These are phyloP conservation scores for Fusarium lyarnte DNA, from an alignment of 2,329 filamentous ascomycete genomes.

Conservation along the genomic window DNA sequence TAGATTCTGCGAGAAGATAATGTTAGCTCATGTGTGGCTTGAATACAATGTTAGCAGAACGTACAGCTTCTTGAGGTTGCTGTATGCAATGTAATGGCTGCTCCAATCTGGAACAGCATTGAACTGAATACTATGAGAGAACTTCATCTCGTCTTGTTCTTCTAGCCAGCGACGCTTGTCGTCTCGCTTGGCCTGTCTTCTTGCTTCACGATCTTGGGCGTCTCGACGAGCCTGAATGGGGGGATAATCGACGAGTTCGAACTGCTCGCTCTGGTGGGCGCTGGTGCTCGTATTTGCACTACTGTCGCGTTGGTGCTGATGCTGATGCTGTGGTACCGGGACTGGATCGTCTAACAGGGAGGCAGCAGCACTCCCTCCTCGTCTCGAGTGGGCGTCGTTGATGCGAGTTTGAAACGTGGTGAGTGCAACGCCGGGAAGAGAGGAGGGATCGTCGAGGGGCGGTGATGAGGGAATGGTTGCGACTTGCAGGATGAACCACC, in stretches of 20 bases:
- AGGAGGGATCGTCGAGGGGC: slow-evolving; percentile 52
- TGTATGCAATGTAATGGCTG: slow-evolving; percentile 97
- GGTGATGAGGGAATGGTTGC: slow-evolving; percentile 49
- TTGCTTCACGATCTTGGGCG: slow-evolving; percentile 46
- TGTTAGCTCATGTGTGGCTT: slow-evolving; percentile 1
- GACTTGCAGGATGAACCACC: slow-evolving; percentile 15
- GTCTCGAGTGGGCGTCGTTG: slow-evolving; percentile 38
- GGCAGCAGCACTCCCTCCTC: slow-evolving; percentile 50
- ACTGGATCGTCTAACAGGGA: slow-evolving; percentile 18
- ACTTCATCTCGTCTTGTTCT: slow-evolving; percentile 93
- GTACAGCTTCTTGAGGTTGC: slow-evolving; percentile 97
- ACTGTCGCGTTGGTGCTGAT: slow-evolving; percentile 10
- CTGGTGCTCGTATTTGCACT: neutral
- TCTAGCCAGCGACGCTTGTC: slow-evolving; percentile 77
- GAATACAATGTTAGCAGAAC: slow-evolving; percentile 47
- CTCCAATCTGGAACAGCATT: slow-evolving; percentile 99
- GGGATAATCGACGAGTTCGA: slow-evolving; percentile 56
- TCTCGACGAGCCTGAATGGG: slow-evolving; percentile 45
- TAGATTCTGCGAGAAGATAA: slow-evolving; percentile 77
- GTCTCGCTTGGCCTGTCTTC: slow-evolving; percentile 57
- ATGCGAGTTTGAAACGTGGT: slow-evolving; percentile 27
- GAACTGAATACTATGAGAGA: slow-evolving; percentile 99
- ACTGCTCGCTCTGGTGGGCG: slow-evolving; percentile 38
- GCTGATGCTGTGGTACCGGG: slow-evolving; percentile 5
- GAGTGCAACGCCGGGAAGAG: slow-evolving; percentile 46